Conservation (phyloP, 31 red algal genomes). For the Odonthalia washingtoniensis region DNA sequence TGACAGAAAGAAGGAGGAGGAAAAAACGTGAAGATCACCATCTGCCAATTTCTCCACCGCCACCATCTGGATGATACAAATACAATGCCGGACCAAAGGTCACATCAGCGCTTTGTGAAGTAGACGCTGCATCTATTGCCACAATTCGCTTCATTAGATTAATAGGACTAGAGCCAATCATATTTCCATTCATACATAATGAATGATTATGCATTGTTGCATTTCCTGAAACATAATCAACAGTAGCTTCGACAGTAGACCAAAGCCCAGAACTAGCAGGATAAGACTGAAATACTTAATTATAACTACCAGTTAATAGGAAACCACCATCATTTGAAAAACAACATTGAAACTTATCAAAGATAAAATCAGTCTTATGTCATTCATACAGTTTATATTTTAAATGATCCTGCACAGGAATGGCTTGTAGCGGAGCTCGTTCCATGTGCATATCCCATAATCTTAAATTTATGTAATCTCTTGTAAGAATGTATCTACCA, state of each 20-base stretch:
- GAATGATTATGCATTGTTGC: constrained; percentile 27
- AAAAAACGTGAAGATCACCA: no score
- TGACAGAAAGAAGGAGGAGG: no score
- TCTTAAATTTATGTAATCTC: constrained; percentile 90
- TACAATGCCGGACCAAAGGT: constrained; percentile 82
- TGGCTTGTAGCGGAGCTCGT: constrained; percentile 64
- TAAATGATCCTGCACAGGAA: constrained; percentile 89
- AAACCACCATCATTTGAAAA: constrained; percentile 84
- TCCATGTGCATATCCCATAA: constrained; percentile 93
- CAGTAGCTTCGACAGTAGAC: constrained; percentile 73
- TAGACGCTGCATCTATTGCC: constrained; percentile 58
- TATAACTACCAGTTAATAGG: constrained; percentile 89
- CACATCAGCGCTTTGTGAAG: constrained; percentile 66
- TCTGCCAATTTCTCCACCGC: no score
- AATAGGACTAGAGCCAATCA: constrained; percentile 30
- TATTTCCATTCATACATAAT: neutral
- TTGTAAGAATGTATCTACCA: constrained; percentile 86
- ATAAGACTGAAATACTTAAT: constrained; percentile 74
- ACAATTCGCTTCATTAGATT: constrained; percentile 68
- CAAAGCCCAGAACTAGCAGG: constrained; percentile 61
- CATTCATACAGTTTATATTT: constrained; percentile 74
- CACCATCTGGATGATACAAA: constrained; percentile 74
- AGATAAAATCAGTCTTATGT: constrained; percentile 97
- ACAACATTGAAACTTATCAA: constrained; percentile 93
- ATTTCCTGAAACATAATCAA: constrained; percentile 78